phyloP scores from a whole-genome alignment of 208 protist genomes.

The Crithidia brevicula region DNA sequence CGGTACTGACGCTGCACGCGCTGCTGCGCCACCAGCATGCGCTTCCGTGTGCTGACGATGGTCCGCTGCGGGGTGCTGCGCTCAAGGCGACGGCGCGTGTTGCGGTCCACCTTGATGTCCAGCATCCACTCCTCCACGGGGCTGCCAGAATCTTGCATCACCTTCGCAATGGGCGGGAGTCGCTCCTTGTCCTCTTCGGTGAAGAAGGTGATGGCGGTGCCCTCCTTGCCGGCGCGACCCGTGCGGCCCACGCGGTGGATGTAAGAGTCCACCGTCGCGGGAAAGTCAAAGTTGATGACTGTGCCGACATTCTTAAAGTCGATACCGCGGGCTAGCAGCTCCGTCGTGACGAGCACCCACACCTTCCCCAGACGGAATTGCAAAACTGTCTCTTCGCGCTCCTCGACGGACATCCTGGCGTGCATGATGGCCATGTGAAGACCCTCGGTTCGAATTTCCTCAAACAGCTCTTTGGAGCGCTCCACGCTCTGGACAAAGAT shows the following conservation, averaged over 20 bases:
- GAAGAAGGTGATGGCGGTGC: conserved; percentile 97
- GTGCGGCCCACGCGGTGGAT: conserved; percentile 97
- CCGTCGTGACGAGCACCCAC: conserved; percentile 97
- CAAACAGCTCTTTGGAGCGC: conserved; percentile 96
- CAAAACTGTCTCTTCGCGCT: conserved; percentile 94
- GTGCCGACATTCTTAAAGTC: conserved; percentile 97
- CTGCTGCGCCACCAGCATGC: conserved; percentile 80
- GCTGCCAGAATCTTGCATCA: conserved; percentile 94
- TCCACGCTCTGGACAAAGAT: conserved; percentile 99
- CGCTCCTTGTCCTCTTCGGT: conserved; percentile 94
- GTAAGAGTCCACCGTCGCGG: conserved; percentile 94
- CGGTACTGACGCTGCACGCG: conserved; percentile 74
- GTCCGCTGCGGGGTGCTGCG: conserved; percentile 82
- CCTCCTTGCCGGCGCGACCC: conserved; percentile 87
- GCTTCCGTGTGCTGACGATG: conserved; percentile 87
- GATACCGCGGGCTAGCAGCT: conserved; percentile 97
- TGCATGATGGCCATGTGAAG: conserved; percentile 93
- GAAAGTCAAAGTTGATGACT: conserved; percentile 99
- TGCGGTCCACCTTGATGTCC: conserved; percentile 78
- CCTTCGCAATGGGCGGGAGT: conserved; percentile 89
- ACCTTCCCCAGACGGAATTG: conserved; percentile 96
- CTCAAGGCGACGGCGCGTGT: conserved; percentile 57
- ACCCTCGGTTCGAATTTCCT: conserved; percentile 92
- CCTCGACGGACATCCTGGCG: conserved; percentile 83
- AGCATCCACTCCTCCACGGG: conserved; percentile 96